Conservation (phyloP, 176 grass and related monocot species). For the Saccharum spontaneum region DNA sequence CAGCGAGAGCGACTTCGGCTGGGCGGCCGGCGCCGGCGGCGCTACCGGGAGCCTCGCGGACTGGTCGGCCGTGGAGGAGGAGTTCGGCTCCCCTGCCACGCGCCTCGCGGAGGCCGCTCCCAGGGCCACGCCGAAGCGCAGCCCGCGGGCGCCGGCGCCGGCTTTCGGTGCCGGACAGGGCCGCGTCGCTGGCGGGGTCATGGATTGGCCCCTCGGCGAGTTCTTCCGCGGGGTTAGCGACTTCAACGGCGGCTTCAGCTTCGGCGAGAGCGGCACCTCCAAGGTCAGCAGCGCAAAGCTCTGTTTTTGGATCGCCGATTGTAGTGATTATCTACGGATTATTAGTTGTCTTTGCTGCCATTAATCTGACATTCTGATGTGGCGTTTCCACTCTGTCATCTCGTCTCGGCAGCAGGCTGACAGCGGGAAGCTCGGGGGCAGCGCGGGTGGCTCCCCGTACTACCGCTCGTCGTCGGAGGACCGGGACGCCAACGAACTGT, state of each 20-base stretch:
- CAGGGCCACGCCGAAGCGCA: slow-evolving; percentile 27
- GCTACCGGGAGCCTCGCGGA: slow-evolving; percentile 15
- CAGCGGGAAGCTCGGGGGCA: slow-evolving; percentile 75
- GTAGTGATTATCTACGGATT: too few relatives aligned
- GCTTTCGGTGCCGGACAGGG: slow-evolving; percentile 21
- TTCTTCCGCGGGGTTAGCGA: slow-evolving; percentile 66
- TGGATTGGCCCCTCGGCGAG: slow-evolving; percentile 77
- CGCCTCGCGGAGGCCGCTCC: background rate
- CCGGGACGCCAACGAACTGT: slow-evolving; percentile 40
- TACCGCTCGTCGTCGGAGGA: slow-evolving; percentile 53
- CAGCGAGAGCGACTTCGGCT: slow-evolving; percentile 22
- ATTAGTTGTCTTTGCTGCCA: background rate
- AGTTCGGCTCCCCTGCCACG: slow-evolving; percentile 29
- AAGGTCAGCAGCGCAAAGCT: slow-evolving; percentile 43
- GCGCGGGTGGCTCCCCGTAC: slow-evolving; percentile 59
- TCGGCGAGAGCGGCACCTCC: slow-evolving; percentile 57
- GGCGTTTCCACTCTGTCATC: background rate
- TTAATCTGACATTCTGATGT: background rate
- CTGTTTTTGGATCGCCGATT: background rate
- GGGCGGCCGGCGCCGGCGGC: background rate
- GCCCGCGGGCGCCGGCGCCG: slow-evolving; percentile 23
- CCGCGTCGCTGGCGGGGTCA: slow-evolving; percentile 32
- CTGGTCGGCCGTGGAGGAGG: slow-evolving; percentile 40
- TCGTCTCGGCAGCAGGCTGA: slow-evolving; percentile 54
- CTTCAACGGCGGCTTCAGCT: slow-evolving; percentile 55